Percentiles rank a stretch among this genome's conserved stretches.
These are phyloP conservation scores for Knoxdaviesia capensis DNA, from an alignment of 2,329 filamentous ascomycete species.

Conservation along the genomic window DNA sequence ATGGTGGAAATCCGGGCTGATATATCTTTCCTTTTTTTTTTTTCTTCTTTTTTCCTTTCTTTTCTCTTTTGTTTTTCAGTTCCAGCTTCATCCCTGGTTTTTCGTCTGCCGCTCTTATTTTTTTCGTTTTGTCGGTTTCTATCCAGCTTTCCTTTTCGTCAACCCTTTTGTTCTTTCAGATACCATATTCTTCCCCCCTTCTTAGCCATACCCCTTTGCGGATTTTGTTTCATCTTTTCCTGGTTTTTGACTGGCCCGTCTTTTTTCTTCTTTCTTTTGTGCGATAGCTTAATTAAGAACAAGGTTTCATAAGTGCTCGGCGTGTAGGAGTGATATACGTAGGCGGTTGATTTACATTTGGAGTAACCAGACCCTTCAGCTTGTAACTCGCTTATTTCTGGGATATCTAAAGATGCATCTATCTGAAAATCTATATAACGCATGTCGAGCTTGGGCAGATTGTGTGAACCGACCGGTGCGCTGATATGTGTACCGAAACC, in stretches of 20 bases:
- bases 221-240: neutral
- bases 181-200: no score
- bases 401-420: no score
- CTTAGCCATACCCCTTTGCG: no score
- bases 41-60: constrained; percentile 1
- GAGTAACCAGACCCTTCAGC: no score
- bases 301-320: no score
- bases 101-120: neutral
- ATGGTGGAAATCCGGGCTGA: neutral
- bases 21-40: neutral
- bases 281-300: neutral
- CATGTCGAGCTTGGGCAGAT: no score
- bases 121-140: neutral
- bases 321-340: no score
- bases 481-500: no score
- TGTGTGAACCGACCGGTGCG: no score
- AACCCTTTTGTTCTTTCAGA: neutral
- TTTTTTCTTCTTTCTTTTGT: constrained; percentile 1
- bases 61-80: neutral
- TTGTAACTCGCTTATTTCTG: no score
- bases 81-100: neutral
- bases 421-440: no score
- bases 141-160: neutral
- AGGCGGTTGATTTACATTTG: no score
- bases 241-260: neutral